Percentiles rank a stretch among this genome's conserved stretches.
These are phyloP conservation scores for Coprinellus micaceus DNA, from an alignment of 768 basidiomycete species.

Conservation along the genomic window DNA sequence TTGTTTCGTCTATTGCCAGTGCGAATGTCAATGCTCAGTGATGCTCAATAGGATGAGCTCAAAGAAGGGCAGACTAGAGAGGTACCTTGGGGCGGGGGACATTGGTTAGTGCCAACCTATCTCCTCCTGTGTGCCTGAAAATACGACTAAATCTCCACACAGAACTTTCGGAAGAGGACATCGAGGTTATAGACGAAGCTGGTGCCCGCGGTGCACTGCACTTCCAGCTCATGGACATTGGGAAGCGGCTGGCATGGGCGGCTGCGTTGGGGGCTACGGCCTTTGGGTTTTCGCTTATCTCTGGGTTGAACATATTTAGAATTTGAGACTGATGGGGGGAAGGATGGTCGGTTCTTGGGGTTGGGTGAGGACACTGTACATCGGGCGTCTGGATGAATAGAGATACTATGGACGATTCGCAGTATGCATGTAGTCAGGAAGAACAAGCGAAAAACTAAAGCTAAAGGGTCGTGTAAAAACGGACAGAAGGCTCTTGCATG, in stretches of 20 bases:
- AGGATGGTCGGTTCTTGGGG: too few species aligned
- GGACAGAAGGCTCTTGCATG: too few species aligned
- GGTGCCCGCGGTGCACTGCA: constrained; percentile 39
- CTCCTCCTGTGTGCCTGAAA: too few species aligned
- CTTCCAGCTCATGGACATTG: background rate
- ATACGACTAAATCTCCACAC: too few species aligned
- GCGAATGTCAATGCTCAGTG: background rate
- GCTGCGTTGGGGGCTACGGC: background rate
- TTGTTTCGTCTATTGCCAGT: background rate
- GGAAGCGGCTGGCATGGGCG: background rate
- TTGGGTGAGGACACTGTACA: too few species aligned
- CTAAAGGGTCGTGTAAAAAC: too few species aligned
- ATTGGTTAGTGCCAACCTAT: constrained; percentile 37
- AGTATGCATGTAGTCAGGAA: too few species aligned
- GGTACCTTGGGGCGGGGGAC: constrained; percentile 67
- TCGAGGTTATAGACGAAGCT: constrained; percentile 54
- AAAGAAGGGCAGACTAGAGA: constrained; percentile 59
- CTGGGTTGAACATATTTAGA: background rate
- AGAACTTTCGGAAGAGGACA: constrained; percentile 51
- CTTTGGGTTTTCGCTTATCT: background rate
- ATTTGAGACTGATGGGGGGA: too few species aligned
- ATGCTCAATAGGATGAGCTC: constrained; percentile 49
- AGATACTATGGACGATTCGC: too few species aligned
- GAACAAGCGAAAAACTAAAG: too few species aligned
- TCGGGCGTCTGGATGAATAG: background rate